Evolutionary conservation across 2,329 filamentous ascomycete species (phyloP), one percentile per base, ranked within the genome.

Genomic region (Thelonectria blattea): DNA sequence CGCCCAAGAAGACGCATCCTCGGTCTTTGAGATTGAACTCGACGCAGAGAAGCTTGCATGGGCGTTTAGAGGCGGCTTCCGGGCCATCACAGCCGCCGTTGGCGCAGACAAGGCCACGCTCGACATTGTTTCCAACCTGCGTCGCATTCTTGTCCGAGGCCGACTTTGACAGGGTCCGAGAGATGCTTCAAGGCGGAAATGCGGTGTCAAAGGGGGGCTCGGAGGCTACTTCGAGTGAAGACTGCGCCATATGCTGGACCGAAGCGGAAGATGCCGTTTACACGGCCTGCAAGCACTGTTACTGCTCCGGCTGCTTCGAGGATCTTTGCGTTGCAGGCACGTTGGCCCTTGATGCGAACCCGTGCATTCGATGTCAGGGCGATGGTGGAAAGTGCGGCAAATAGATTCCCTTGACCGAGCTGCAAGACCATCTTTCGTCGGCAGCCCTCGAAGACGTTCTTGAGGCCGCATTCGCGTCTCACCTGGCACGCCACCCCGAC

Each of bases 251-350:
- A 7, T 81, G 79, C 55, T 77, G 71, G 67, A 73, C 63, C 12
- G 71, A 73, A 24, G 73, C 74, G 1, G 75, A 78, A n/a, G 68
- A 77, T 5, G 64, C 75, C 0, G 56, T 81, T 12, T 65, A 43
- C 10, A 77, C 72, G 5, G 43, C 52, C 2, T 82, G 80, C 62
- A 67, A 63, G 1, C 80, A 83, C 59, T 41, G 71, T 11, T 82
- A 81, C 61, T 83, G 80, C 64, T 60, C 64, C 0, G 69, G 72
- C 18, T 83, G 80, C 62, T 80, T 83, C 49, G 66, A 73, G 48
- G 66, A 68, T 42, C 39, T 42, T 20, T 42, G 39, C 39, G 9
- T 37, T 12, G 52, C 50, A 20, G 60, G 32, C 32, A 22, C 39
- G 5, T 53, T 42, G 10, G 39, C 39, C 3, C 9, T 42, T 3